Evolutionary conservation across 768 basidiomycete genomes (phyloP), one percentile per base, ranked within the genome.

Genomic region (Lactarius evosmus): DNA sequence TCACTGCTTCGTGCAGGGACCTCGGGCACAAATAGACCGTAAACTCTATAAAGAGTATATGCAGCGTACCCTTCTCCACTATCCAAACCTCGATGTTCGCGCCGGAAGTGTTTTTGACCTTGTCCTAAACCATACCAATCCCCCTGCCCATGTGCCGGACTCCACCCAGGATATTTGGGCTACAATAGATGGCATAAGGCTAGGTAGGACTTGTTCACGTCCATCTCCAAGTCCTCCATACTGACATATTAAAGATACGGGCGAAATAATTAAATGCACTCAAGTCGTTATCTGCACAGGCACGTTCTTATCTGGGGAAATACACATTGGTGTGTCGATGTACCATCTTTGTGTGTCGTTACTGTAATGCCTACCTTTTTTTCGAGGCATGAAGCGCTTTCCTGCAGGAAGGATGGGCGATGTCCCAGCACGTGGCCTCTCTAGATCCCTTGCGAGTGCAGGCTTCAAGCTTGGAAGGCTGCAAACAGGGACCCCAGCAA

Each of bases 201-300:
- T 93, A 54, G 88, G 89, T 88, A 60, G 19, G 75, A 14, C 30
- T 40, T 27, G 54, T 17, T 44, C 16, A n/a, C 2, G 1, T 52
- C 22, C 16, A 34, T 19, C 29, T 14, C 5, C n/a, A 7, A 36
- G 32, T 34, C 17, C 29, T 52, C n/a, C 5, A 34, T 30, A 16
- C 8, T 27, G 19, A 46, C 70, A 14, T 70, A 27, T 33, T 44
- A 25, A 12, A 92, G 92, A 92, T 34, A 79, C 83, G 4, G 90
- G 91, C 11, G 88, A 93, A 56, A 71, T 86, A 19, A 85, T 95
- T 32, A 76, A 77, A 19, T 95, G 92, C 69, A 85, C 88, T 4
- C 85, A 88, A 67, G 90, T 95, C 12, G 89, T 96, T 32, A 82
- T 96, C 16, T 93, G 92, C 69, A 95, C 93, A 0, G 94, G 94